Conservation (phyloP, 2,329 filamentous ascomycete species). For the Cladosporium sp. region DNA sequence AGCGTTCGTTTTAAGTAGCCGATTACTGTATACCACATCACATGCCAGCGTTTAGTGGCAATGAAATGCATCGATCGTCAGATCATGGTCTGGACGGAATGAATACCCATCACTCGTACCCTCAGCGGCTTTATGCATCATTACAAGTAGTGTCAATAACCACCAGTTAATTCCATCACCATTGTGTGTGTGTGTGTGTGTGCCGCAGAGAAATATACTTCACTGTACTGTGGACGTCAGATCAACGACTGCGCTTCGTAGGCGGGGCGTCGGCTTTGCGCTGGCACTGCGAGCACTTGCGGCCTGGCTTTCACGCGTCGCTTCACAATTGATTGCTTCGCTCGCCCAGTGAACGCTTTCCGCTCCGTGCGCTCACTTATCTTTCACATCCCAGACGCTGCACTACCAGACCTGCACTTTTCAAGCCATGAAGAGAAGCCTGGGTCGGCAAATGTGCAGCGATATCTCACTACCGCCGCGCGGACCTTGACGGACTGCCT, state of each 20-base stretch:
- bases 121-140: too few relatives aligned
- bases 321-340: not conserved
- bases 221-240: too few relatives aligned
- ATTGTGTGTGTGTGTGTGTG: too few relatives aligned
- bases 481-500: not conserved
- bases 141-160: too few relatives aligned
- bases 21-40: not conserved
- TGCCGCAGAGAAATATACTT: too few relatives aligned
- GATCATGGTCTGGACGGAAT: not conserved
- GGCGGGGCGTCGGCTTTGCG: not conserved
- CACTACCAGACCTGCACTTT: not conserved
- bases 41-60: not conserved
- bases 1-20: not conserved
- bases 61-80: not conserved
- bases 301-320: not conserved
- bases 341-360: not conserved
- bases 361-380: not conserved
- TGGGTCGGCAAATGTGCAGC: not conserved
- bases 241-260: not conserved
- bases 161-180: too few relatives aligned
- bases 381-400: not conserved
- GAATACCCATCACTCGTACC: not conserved
- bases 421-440: not conserved
- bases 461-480: not conserved
- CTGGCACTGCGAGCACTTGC: not conserved